Base-by-base conservation (phyloP, 2,329 filamentous ascomycete genomes). In the Ophioceras dolichostomum region DNA sequence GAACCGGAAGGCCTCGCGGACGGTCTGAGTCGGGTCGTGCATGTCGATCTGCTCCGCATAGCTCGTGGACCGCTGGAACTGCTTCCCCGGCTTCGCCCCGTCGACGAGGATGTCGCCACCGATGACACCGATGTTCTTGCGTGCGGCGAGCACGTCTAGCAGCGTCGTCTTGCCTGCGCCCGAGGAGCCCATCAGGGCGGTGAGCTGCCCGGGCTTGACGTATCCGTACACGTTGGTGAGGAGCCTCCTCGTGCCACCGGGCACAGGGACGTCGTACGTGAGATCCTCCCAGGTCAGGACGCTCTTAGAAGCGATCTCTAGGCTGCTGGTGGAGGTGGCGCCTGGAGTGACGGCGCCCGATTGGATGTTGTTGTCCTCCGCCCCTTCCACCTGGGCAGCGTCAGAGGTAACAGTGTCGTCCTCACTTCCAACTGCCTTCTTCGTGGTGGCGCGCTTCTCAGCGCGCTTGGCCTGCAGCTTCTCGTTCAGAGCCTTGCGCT, bases 141-240 rank as follows among this genome's bases (percentile, higher is more conserved):
- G 61, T 1, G 65, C 55, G 0, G 72, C 72, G 26, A 93, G 62
- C 1, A 89, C 83, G 49, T 94, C 83, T 3, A 94, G 64, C 1
- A 93, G 63, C 0, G 86, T 93, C 0, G 85, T 91, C 61, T 94
- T 94, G 34, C 86, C 86, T 4, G 85, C 86, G n/a, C 83, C 83
- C 5, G 81, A 86, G 6, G 79, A 78, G 28, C 84, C 84, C 81
- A 91, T 87, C 2, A 91, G 63, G 3, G 83, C 61, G 3, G 82
- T 88, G 9, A 89, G 66, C 47, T 80, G 74, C 26, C 84, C 83
- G 2, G 83, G 83, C 43, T 79, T 76, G 36, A 87, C 82, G 47
- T 79, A 89, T 2, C 79, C 87, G 39, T 61, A 70, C 2, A 76
- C 60, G 29, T 64, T 59, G 50, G 67, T 65, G 2, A 79, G 65